Evolutionary conservation across 148 eudicot species (phyloP), one percentile per base, ranked within the genome.

Genomic region (Amaranthus palmeri): DNA sequence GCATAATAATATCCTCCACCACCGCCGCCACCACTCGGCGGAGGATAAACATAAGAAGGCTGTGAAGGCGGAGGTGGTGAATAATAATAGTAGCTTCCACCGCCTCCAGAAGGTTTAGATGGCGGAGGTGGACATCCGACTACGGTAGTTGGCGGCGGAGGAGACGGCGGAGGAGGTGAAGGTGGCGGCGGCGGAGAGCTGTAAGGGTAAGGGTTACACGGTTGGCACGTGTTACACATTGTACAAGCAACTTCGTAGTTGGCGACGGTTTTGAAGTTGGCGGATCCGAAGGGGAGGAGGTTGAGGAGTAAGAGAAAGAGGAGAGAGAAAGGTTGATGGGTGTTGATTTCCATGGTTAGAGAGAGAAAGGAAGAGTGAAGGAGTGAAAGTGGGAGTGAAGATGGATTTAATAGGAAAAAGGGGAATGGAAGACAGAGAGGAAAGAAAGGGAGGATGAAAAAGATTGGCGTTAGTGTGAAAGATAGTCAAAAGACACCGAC

Each of bases 161-260:
- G 78, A 2, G 79, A 74, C 11, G 81, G 75, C 1, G 85, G 67
- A 0, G 85, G 70, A 0, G 84, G 73, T 3, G 81, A 65, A 1
- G 83, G 69, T 0, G 87, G 79, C 0, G 87, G 74, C 0, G 88
- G 79, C 0, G 87, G 77, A 0, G 86, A 58, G 0, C 85, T 76
- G 6, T 82, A 80, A 0, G 87, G 71, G 0, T 82, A 70, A 3
- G 78, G 63, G 14, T 75, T 58, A 36, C 81, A 78, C 0, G 80
- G 80, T 50, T 71, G 83, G 61, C 90, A 88, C 0, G 85, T 81
- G 67, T 83, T 54, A 81, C 93, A 88, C 84, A 86, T 81, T 74
- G 85, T 79, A 70, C 93, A 89, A 10, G 85, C 86, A 61, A 89
- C 72, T 52, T 86, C 75, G 83, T 88, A 85, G 74, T 83, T 80